phyloP scores from a whole-genome alignment of 768 basidiomycete genomes.

The Tylopilus sp. region DNA sequence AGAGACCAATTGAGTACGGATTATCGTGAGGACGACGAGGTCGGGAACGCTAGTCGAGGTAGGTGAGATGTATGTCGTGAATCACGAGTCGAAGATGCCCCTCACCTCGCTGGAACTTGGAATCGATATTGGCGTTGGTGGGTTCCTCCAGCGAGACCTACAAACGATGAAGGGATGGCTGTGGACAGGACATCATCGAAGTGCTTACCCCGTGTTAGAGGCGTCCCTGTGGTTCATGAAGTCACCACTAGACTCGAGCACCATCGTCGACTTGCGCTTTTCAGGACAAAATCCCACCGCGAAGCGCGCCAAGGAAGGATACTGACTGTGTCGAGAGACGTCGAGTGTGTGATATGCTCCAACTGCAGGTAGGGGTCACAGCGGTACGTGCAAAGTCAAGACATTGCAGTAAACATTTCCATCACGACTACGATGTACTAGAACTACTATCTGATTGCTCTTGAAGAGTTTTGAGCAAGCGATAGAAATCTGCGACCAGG shows the following conservation, averaged over 20 bases:
- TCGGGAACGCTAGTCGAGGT: conserved; percentile 7
- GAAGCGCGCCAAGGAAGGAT: conserved; percentile 3
- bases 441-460: conserved; percentile 4
- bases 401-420: not conserved
- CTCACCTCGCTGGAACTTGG: conserved; percentile 19
- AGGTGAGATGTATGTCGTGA: conserved; percentile 4
- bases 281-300: conserved; percentile 10
- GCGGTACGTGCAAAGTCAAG: not conserved
- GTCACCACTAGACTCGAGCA: conserved; percentile 7
- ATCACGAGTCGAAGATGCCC: not conserved
- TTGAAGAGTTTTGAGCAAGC: conserved; percentile 34
- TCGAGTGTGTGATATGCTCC: conserved; percentile 1
- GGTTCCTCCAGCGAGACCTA: conserved; percentile 15
- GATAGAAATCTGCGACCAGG: conserved; percentile 89
- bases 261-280: conserved; percentile 9
- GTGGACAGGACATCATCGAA: not conserved
- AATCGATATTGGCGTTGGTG: conserved; percentile 21
- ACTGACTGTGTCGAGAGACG: conserved; percentile 13
- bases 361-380: not conserved
- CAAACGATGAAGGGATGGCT: conserved; percentile 6
- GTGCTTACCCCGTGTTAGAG: conserved; percentile 21
- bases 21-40: conserved; percentile 9
- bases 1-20: conserved; percentile 14
- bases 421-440: not conserved
- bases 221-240: conserved; percentile 31